Percentiles rank a stretch among this genome's conserved stretches.
phyloP scores from a whole-genome alignment of 768 basidiomycete genomes.

The Roridomyces roridus region DNA sequence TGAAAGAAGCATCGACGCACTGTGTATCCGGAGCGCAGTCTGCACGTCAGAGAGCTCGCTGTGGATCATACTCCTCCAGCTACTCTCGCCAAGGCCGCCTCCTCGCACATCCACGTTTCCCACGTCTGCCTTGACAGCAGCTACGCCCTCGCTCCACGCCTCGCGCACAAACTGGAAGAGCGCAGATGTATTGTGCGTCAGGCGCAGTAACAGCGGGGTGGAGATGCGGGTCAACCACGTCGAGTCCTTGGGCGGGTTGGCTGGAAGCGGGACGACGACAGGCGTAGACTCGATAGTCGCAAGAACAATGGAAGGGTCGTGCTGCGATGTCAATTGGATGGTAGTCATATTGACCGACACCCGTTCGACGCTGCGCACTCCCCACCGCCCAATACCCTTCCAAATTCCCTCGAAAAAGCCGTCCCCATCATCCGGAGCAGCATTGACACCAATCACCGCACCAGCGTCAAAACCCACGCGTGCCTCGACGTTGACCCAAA shows the following conservation, averaged over 20 bases:
- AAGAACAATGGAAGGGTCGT: slow-evolving; percentile 47
- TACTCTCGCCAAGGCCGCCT: slow-evolving; percentile 46
- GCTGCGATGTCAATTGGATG: slow-evolving; percentile 53
- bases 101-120: slow-evolving; percentile 55
- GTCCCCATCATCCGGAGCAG: slow-evolving; percentile 44
- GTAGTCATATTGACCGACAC: slow-evolving; percentile 63
- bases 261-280: slow-evolving; percentile 61
- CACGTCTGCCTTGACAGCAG: slow-evolving; percentile 51
- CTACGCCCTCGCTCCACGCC: slow-evolving; percentile 60
- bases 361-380: slow-evolving; percentile 59
- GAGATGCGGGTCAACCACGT: slow-evolving; percentile 68
- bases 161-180: slow-evolving; percentile 59
- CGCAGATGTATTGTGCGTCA: slow-evolving; percentile 56
- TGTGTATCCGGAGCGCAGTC: slow-evolving; percentile 53
- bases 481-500: slow-evolving; percentile 65
- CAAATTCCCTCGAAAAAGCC: slow-evolving; percentile 53
- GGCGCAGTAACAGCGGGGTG: slow-evolving; percentile 54
- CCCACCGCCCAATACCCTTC: slow-evolving; percentile 75
- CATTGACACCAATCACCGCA: slow-evolving; percentile 59
- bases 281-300: slow-evolving; percentile 53
- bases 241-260: slow-evolving; percentile 54
- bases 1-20: slow-evolving; percentile 46
- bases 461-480: slow-evolving; percentile 75
- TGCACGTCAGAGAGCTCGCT: slow-evolving; percentile 51
- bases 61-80: slow-evolving; percentile 55